Percentiles rank a stretch among this genome's conserved stretches.
phyloP scores from a whole-genome alignment of 1,284 basidiomycete species.

The Ganoderma lucidum region DNA sequence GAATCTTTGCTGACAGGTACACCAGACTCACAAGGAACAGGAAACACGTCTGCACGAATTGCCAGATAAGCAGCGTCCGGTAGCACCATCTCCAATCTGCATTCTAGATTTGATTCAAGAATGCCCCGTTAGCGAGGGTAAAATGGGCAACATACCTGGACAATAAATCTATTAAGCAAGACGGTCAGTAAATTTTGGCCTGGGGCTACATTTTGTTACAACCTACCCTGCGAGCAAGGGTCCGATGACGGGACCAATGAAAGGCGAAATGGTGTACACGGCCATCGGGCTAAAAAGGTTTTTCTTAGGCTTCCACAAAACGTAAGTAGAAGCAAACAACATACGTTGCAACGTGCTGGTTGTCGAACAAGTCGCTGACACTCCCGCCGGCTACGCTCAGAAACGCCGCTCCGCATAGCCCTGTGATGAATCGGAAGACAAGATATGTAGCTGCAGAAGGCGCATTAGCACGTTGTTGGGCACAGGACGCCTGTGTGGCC shows the following conservation, averaged over 20 bases:
- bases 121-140: not conserved
- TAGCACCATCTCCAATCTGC: conserved; percentile 84
- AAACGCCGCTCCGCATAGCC: conserved; percentile 78
- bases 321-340: conserved; percentile 37
- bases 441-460: conserved; percentile 57
- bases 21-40: conserved; percentile 55
- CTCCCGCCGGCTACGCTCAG: conserved; percentile 84
- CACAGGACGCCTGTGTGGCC: not conserved
- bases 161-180: conserved; percentile 46
- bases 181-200: not conserved
- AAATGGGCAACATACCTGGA: conserved; percentile 45
- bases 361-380: conserved; percentile 77
- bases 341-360: conserved; percentile 70
- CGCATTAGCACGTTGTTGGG: conserved; percentile 49
- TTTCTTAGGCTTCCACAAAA: not conserved
- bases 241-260: conserved; percentile 78
- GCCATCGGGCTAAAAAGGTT: conserved; percentile 71
- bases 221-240: conserved; percentile 67
- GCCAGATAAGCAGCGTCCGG: conserved; percentile 72
- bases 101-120: conserved; percentile 47
- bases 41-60: conserved; percentile 53
- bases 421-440: conserved; percentile 76
- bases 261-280: conserved; percentile 74
- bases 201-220: not conserved
- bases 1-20: not conserved